A percentile compares a stretch with the other conserved stretches of the same genome.
These are phyloP conservation scores for Chytriomyces hyalinus DNA, from an alignment of 192 early-diverging fungal genomes.

Conservation along the genomic window DNA sequence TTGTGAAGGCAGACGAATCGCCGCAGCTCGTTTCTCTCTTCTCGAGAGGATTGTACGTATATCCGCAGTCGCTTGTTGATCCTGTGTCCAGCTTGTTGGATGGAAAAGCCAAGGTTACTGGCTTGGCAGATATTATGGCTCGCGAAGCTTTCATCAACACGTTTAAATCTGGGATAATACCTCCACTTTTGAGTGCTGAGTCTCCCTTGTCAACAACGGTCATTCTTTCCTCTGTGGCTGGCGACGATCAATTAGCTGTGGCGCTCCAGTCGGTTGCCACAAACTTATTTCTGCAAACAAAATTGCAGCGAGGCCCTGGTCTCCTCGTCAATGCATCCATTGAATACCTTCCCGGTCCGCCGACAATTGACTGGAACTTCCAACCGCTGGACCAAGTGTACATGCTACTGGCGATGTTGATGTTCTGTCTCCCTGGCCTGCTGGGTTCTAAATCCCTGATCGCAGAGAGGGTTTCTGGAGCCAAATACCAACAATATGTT, in stretches of 20 bases:
- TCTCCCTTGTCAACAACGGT: not conserved
- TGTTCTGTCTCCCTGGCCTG: not conserved
- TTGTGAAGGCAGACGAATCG: too few relatives aligned
- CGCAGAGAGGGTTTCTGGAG: not conserved
- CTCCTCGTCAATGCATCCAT: not conserved
- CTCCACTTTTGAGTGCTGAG: not conserved
- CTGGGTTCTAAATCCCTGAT: not conserved
- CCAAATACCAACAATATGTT: constrained; percentile 11
- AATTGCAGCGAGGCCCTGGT: not conserved
- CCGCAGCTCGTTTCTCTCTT: too few relatives aligned
- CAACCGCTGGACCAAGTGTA: not conserved
- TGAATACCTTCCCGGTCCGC: not conserved
- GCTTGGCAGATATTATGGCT: not conserved
- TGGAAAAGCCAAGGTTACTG: not conserved
- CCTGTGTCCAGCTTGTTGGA: not conserved
- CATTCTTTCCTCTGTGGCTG: not conserved
- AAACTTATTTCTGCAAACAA: constrained; percentile 41
- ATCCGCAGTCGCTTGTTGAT: too few relatives aligned
- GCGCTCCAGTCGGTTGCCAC: not conserved
- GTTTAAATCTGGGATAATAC: not conserved
- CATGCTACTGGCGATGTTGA: not conserved
- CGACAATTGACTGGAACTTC: constrained; percentile 7
- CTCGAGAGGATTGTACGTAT: too few relatives aligned
- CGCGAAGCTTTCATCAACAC: not conserved
- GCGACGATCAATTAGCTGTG: not conserved